Base-by-base conservation (phyloP, 1,284 basidiomycete species). In the Heimioporus retisporus region DNA sequence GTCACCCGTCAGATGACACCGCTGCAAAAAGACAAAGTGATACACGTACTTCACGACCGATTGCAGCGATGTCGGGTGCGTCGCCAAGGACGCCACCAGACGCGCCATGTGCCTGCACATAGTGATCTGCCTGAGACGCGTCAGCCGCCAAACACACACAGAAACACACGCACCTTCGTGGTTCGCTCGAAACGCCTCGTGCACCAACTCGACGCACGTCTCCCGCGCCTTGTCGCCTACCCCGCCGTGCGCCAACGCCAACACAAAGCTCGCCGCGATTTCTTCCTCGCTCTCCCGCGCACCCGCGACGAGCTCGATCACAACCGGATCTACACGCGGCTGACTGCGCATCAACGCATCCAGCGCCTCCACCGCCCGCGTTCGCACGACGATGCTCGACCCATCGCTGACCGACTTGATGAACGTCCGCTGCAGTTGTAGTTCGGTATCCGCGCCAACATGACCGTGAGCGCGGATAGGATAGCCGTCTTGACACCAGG, bases 401-500 rank as follows among this genome's bases (percentile, higher is more conserved):
- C 92, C 81, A 78, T 99, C 97, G 66, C 92, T 88, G 1, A 94
- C 88, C 50, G 96, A 95, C 82, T 99, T 99, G 80, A 98, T 93
- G 77, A 99, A 99, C 0, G 96, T 98, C 51, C 97, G 89, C 78
- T 99, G 97, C 48, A 99, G 83, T 78, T 99, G 97, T 3, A 95
- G 25, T 87, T 84, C 0, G 97, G 96, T 25, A 99, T 94, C 60
- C 88, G 86, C 71, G 92, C 88, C 44, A 98, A 85, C 86, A 98
- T 93, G 15, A 91, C 89, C 0, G 90, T 90, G 51, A 98, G 86
- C 2, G 96, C 94, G 46, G 87, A 88, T 35, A 97, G 86, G 67
- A 98, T 97, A 15, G 92, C 96, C 16, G 90, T 90, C 83, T 98
- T 98, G 80, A 98, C 95, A 35, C 92, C 93, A 2, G 96, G 93